Evolutionary conservation across 306 rosid genomes (phyloP).

Genomic region (Argentina anserina): DNA sequence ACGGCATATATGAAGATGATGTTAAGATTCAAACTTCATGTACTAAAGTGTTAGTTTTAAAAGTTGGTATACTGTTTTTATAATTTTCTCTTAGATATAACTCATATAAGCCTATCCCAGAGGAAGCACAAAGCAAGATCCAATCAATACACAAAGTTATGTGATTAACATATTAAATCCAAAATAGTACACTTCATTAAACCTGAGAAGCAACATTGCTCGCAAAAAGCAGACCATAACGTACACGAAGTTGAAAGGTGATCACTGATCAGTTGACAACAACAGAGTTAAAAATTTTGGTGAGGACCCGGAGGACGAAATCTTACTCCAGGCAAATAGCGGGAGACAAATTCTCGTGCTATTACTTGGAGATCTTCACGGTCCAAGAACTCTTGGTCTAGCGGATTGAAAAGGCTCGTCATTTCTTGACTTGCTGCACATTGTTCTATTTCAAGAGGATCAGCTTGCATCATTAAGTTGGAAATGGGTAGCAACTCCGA

Average conservation of each 20-base stretch:
- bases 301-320: slow-evolving; percentile 40
- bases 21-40: too few species aligned
- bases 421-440: slow-evolving; percentile 20
- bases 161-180: not conserved
- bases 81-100: too few species aligned
- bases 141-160: not conserved
- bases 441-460: slow-evolving; percentile 33
- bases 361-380: slow-evolving; percentile 55
- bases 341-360: slow-evolving; percentile 57
- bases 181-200: not conserved
- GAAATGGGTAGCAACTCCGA: slow-evolving; percentile 31
- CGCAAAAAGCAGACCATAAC: not conserved
- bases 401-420: slow-evolving; percentile 26
- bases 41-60: too few species aligned
- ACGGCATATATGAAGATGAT: too few species aligned
- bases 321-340: slow-evolving; percentile 62
- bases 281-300: slow-evolving; percentile 1
- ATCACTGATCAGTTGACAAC: not conserved
- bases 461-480: slow-evolving; percentile 34
- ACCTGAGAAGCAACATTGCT: slow-evolving; percentile 3
- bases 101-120: too few species aligned
- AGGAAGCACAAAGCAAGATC: not conserved
- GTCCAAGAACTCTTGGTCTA: slow-evolving; percentile 32
- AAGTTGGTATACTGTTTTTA: too few species aligned
- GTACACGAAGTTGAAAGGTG: slow-evolving; percentile 7